These are phyloP conservation scores for Grammothele lineata DNA, from an alignment of 768 basidiomycete genomes.

Conservation along the genomic window DNA sequence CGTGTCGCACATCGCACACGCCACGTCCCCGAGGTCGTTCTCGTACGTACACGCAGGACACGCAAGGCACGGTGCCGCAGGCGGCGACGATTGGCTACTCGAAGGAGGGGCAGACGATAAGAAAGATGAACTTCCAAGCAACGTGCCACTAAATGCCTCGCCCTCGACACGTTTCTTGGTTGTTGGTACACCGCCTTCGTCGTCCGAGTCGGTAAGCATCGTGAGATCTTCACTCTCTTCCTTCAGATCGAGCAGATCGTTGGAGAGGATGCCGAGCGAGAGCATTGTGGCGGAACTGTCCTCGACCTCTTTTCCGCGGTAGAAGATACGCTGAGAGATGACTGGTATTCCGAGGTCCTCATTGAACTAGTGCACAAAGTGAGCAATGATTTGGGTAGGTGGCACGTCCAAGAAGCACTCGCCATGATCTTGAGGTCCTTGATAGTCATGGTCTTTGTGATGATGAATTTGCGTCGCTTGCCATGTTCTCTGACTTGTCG, in stretches of 20 bases:
- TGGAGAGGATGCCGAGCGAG: constrained; percentile 52
- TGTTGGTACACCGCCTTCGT: constrained; percentile 12
- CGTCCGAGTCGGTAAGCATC: constrained; percentile 47
- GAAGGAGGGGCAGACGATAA: constrained; percentile 25
- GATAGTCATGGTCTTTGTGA: constrained; percentile 64
- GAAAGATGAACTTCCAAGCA: constrained; percentile 41
- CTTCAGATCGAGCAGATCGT: constrained; percentile 63
- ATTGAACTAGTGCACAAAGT: too few species aligned
- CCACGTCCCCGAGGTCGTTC: constrained; percentile 38
- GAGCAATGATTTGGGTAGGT: not conserved
- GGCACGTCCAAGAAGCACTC: constrained; percentile 14
- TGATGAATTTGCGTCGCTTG: constrained; percentile 46
- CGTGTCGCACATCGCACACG: constrained; percentile 29
- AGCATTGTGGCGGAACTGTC: constrained; percentile 51
- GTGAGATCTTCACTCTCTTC: constrained; percentile 60
- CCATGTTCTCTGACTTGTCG: constrained; percentile 50
- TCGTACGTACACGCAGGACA: constrained; percentile 58
- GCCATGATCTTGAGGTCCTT: constrained; percentile 79
- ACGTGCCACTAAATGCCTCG: constrained; percentile 69
- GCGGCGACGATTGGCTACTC: constrained; percentile 15
- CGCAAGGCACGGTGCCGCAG: constrained; percentile 34
- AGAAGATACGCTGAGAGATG: constrained; percentile 70
- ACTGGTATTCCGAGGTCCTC: constrained; percentile 63
- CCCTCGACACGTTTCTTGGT: constrained; percentile 51
- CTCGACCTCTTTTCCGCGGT: constrained; percentile 56